Conservation (phyloP, 345 rosid species). For the Aquilaria malaccensis region DNA sequence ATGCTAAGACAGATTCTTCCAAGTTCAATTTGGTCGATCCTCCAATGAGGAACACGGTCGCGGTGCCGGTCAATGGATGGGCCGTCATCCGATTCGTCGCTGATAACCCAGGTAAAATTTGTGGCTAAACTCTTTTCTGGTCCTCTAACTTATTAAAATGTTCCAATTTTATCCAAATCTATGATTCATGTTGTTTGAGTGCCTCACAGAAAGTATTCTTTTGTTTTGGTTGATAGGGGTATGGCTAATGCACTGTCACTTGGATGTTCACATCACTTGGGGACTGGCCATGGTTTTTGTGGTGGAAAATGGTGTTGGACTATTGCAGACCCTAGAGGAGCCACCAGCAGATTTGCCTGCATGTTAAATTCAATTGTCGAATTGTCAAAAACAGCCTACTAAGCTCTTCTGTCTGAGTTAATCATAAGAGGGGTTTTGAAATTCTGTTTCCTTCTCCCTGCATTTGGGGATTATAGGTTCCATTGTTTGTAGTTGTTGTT, state of each 20-base stretch:
- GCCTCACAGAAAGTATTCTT: no score
- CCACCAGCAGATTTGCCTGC: slow-evolving; percentile 60
- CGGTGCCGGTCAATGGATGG: slow-evolving; percentile 73
- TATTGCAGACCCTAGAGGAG: slow-evolving; percentile 37
- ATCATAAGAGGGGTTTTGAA: neutral
- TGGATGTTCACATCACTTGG: slow-evolving; percentile 79
- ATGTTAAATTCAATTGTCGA: slow-evolving; percentile 25
- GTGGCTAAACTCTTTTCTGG: neutral
- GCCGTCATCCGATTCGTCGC: slow-evolving; percentile 83
- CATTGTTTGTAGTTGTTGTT: slow-evolving; percentile 1
- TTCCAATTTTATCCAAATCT: neutral
- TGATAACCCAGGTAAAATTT: slow-evolving; percentile 66
- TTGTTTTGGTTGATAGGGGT: slow-evolving; percentile 32
- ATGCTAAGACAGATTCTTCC: slow-evolving; percentile 44
- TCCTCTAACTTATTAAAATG: no score
- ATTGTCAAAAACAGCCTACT: neutral
- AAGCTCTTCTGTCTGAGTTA: no score
- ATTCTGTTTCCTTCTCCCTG: slow-evolving; percentile 17
- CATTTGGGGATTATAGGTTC: slow-evolving; percentile 23
- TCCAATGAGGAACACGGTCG: slow-evolving; percentile 74
- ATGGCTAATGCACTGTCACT: slow-evolving; percentile 87
- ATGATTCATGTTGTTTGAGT: no score
- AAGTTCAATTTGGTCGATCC: slow-evolving; percentile 84
- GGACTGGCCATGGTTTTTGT: slow-evolving; percentile 79
- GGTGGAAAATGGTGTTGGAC: slow-evolving; percentile 68